A percentile compares a stretch with the other conserved stretches of the same genome.
These are phyloP conservation scores for Aspergillus hiratsukae DNA, from an alignment of 2,329 filamentous ascomycete species.

Conservation along the genomic window DNA sequence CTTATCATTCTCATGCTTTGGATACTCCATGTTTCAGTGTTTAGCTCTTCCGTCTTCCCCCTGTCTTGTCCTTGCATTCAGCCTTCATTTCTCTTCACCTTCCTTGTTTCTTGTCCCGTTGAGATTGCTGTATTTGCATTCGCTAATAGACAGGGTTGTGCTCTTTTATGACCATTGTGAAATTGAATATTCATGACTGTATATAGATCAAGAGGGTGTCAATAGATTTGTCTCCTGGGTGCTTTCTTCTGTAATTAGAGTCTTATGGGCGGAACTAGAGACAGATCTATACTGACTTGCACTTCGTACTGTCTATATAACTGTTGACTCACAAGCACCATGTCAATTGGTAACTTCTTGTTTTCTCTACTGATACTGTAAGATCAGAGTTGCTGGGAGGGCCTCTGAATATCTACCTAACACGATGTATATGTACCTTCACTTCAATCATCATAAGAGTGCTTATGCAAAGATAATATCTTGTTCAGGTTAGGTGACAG, in stretches of 20 bases:
- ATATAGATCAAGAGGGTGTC: not conserved
- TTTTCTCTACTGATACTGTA: not conserved
- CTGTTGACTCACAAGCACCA: not conserved
- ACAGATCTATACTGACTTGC: not conserved
- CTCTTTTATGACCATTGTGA: not conserved
- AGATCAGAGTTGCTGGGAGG: too few relatives aligned
- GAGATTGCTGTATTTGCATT: not conserved
- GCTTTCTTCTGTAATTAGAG: not conserved
- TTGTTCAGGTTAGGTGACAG: too few relatives aligned
- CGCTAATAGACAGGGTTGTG: not conserved
- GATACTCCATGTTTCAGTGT: not conserved
- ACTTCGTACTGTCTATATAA: not conserved
- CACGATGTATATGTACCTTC: too few relatives aligned
- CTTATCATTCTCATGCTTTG: not conserved
- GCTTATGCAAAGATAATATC: too few relatives aligned
- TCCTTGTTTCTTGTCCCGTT: not conserved
- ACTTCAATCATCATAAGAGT: too few relatives aligned
- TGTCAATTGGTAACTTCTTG: not conserved
- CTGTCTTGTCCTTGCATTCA: not conserved
- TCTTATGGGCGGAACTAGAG: not conserved
- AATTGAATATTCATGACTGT: not conserved
- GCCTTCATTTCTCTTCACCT: not conserved
- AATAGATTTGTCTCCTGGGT: not conserved
- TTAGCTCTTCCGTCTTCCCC: not conserved
- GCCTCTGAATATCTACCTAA: too few relatives aligned